Evolutionary conservation across 371 early-diverging fungal species (phyloP).

Genomic region (Lichtheimia corymbifera): DNA sequence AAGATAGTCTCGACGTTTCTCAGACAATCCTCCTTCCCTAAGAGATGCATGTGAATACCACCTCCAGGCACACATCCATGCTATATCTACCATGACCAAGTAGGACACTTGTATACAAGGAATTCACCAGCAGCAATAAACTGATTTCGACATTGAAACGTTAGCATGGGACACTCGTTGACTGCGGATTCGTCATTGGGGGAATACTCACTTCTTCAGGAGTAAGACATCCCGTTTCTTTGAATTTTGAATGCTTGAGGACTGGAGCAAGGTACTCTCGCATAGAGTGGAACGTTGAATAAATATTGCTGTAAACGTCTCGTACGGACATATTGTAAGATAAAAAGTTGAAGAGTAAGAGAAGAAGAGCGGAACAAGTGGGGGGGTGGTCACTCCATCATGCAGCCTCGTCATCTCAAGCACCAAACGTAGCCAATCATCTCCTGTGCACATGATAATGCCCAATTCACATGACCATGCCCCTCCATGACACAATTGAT

Average conservation of each 20-base stretch:
- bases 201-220: conserved; percentile 82
- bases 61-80: not conserved
- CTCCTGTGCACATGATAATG: no score
- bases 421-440: no score
- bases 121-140: conserved; percentile 97
- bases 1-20: conserved; percentile 88
- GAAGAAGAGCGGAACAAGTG: not conserved
- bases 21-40: conserved; percentile 82
- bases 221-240: conserved; percentile 91
- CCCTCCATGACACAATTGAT: no score
- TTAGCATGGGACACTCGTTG: not conserved
- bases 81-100: conserved; percentile 88
- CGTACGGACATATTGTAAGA: conserved; percentile 34
- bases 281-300: conserved; percentile 50
- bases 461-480: no score
- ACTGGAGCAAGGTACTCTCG: conserved; percentile 92
- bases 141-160: conserved; percentile 33
- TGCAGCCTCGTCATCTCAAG: no score
- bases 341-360: not conserved
- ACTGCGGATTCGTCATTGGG: not conserved
- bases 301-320: conserved; percentile 52
- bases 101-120: conserved; percentile 96
- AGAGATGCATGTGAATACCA: not conserved
- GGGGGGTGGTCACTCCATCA: no score
- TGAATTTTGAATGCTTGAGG: conserved; percentile 92